Evolutionary conservation across 2,329 filamentous ascomycete species (phyloP).

Genomic region (Fusarium circinatum): DNA sequence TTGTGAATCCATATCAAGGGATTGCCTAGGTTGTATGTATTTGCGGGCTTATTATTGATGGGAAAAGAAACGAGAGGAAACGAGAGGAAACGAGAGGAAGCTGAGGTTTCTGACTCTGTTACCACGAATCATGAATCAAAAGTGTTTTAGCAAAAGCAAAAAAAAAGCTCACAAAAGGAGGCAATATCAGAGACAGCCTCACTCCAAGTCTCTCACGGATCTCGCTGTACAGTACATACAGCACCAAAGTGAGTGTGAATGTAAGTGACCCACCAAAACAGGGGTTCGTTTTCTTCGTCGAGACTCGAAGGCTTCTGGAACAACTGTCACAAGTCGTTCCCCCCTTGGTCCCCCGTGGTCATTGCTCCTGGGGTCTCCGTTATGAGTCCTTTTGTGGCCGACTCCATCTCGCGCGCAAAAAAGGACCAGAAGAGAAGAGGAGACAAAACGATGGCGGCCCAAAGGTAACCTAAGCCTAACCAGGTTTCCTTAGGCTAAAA

Average conservation of each 20-base stretch:
- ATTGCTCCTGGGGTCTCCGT: constrained; percentile 15
- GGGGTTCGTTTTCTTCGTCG: constrained; percentile 14
- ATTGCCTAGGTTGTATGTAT: neutral
- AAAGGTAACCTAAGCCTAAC: constrained; percentile 4
- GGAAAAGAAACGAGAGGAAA: neutral
- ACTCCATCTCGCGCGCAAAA: neutral
- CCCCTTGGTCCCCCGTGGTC: constrained; percentile 7
- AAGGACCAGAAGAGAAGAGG: neutral
- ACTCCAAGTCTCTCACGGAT: neutral
- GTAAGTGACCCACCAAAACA: constrained; percentile 8
- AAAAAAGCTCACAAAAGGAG: neutral
- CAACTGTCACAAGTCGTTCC: constrained; percentile 26
- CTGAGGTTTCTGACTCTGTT: neutral
- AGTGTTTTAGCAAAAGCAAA: constrained; percentile 7
- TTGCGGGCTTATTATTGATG: neutral
- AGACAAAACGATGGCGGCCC: constrained; percentile 2
- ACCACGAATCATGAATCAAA: neutral
- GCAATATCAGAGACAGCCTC: constrained; percentile 9
- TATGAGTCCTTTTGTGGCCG: constrained; percentile 24
- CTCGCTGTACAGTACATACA: neutral
- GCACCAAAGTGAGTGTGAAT: neutral
- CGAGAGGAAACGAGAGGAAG: neutral
- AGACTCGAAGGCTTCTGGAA: constrained; percentile 35
- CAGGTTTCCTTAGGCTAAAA: constrained; percentile 19
- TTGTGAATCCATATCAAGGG: neutral